phyloP scores from a whole-genome alignment of 257 asterid genomes.

The Solanum piurae region DNA sequence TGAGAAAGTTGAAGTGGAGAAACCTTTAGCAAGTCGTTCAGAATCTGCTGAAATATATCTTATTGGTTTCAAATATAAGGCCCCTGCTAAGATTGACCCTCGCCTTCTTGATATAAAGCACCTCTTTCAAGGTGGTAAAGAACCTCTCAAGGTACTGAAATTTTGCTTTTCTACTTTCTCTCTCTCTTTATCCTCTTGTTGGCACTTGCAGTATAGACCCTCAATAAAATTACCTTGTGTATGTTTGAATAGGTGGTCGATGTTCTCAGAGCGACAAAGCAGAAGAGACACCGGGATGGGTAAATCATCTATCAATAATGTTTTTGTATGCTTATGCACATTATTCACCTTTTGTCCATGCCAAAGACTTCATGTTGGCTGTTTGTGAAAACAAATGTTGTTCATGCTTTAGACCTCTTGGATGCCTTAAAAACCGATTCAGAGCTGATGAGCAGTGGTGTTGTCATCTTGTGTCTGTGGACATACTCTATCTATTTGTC shows the following conservation, averaged over 20 bases:
- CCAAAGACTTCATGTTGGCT: background rate
- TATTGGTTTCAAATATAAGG: conserved; percentile 66
- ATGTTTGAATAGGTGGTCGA: conserved; percentile 41
- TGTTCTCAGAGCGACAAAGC: conserved; percentile 63
- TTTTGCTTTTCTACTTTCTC: background rate
- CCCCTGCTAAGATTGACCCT: conserved; percentile 96
- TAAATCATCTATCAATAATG: conserved; percentile 4
- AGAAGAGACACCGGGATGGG: conserved; percentile 90
- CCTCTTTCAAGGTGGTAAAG: conserved; percentile 74
- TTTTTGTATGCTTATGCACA: background rate
- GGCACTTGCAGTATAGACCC: background rate
- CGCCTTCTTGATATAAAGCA: conserved; percentile 84
- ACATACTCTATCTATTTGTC: background rate
- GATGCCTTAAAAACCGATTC: background rate
- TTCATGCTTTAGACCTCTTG: background rate
- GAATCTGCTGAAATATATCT: conserved; percentile 84
- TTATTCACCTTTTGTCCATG: background rate
- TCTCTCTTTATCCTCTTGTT: background rate
- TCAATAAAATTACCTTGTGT: background rate
- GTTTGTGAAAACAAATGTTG: background rate
- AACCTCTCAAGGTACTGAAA: conserved; percentile 55
- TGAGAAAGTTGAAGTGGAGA: conserved; percentile 92
- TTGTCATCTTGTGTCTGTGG: background rate
- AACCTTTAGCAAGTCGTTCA: conserved; percentile 79
- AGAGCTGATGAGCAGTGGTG: background rate